Evolutionary conservation across 2,329 filamentous ascomycete species (phyloP), one percentile per base, ranked within the genome.

Genomic region (Phoma herbarum): DNA sequence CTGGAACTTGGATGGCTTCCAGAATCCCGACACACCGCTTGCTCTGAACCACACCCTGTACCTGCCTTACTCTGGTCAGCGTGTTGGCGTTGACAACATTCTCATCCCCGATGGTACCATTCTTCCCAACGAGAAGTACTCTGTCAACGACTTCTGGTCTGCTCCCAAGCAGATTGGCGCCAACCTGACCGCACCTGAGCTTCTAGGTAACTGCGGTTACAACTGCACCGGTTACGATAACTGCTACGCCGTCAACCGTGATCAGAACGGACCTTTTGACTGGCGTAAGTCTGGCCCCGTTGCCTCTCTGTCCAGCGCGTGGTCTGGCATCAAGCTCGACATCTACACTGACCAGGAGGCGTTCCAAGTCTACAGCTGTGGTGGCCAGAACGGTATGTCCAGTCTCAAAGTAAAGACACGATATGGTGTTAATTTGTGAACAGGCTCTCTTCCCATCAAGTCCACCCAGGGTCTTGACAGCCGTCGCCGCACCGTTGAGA

Each of bases 331-430:
- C 76, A 86, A 88, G 73, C 74, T 97, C 57, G 90, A 96, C 57
- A 82, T 97, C 67, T 91, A 84, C 77, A 88, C 89, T 8, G 92
- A 97, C 79, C 93, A 97, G 80, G 87, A 90, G 11, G 93, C 92
- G 3, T 88, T 96, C 78, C 93, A 97, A 79, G 84, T 97, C 69
- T 97, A 96, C 82, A 88, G 86, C 62, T 97, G 93, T 82, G 87
- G 86, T 68, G 86, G 86, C 22, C 87, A 91, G 79, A 88, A 96
- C 78, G 91, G 91, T 67, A 65, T 23, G 65, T 67, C 10, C 8
- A 25, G 31, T 0, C 10, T 10, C 25, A 33, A 16, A 9, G 10
- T 2, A 18, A 10, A 51, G 14, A n/a, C 7, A 3, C 4, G 43
- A 6, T 23, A 31, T 7, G 23, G n/a, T 33, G 18, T 51, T 66